Conservation (phyloP, 306 rosid genomes). For the Oemleria cerasiformis region DNA sequence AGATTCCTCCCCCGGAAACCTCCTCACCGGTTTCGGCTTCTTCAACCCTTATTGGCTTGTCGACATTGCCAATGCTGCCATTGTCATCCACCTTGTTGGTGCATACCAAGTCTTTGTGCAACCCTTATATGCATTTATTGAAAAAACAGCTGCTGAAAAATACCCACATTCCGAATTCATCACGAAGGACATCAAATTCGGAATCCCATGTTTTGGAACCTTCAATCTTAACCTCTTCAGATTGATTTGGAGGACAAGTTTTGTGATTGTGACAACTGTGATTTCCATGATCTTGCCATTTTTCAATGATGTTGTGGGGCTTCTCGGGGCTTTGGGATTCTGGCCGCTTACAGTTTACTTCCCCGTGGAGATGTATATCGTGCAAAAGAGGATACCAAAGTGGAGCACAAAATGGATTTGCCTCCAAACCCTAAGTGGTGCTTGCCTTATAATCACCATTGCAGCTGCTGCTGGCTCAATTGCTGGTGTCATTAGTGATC, state of each 20-base stretch:
- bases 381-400: slow-evolving; percentile 60
- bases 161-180: slow-evolving; percentile 44
- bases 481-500: slow-evolving; percentile 61
- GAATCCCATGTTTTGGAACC: slow-evolving; percentile 37
- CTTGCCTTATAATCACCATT: slow-evolving; percentile 44
- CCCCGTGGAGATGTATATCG: slow-evolving; percentile 73
- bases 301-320: slow-evolving; percentile 72
- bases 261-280: slow-evolving; percentile 57
- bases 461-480: slow-evolving; percentile 72
- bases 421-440: slow-evolving; percentile 48
- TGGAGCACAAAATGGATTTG: slow-evolving; percentile 75
- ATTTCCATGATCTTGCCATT: slow-evolving; percentile 77
- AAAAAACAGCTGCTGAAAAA: slow-evolving; percentile 39
- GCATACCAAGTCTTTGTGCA: slow-evolving; percentile 83
- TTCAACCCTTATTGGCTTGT: slow-evolving; percentile 76
- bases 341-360: slow-evolving; percentile 70
- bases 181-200: slow-evolving; percentile 42
- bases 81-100: slow-evolving; percentile 76
- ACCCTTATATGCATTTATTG: slow-evolving; percentile 72
- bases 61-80: slow-evolving; percentile 82
- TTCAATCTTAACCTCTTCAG: slow-evolving; percentile 51
- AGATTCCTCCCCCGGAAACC: slow-evolving; percentile 68
- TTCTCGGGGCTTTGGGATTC: slow-evolving; percentile 78
- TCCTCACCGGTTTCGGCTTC: slow-evolving; percentile 84
- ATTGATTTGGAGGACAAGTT: slow-evolving; percentile 56